phyloP scores from a whole-genome alignment of 148 eudicot species.

The Dianthus caryophyllus region DNA sequence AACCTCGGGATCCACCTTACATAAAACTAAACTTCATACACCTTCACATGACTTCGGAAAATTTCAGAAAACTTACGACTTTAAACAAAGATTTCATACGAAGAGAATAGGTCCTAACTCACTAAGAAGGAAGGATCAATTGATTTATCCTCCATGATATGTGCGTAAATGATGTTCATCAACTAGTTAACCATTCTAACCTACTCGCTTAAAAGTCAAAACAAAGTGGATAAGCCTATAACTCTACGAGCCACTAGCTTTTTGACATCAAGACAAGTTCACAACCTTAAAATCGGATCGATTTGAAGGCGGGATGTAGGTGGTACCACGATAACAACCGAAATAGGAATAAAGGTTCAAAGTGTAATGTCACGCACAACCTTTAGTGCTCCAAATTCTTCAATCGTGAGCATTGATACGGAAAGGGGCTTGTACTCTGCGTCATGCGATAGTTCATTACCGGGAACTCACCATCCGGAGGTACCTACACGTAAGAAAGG shows the following conservation, averaged over 20 bases:
- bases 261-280: neutral
- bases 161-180: neutral
- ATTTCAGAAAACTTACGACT: no score
- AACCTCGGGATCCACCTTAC: no score
- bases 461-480: slow-evolving; percentile 95
- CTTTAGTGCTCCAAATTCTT: slow-evolving; percentile 89
- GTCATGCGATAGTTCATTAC: slow-evolving; percentile 99
- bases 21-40: no score
- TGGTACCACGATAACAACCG: neutral
- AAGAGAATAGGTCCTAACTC: no score
- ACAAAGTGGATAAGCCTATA: neutral
- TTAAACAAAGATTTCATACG: no score
- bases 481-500: slow-evolving; percentile 50
- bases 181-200: neutral
- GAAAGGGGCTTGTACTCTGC: slow-evolving; percentile 93
- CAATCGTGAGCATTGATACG: slow-evolving; percentile 72
- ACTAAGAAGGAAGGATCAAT: neutral
- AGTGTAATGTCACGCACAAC: slow-evolving; percentile 27
- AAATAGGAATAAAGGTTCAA: neutral
- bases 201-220: neutral
- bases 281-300: neutral
- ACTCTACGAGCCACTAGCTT: neutral
- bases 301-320: neutral
- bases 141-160: neutral
- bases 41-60: no score